A percentile compares a stretch with the other conserved stretches of the same genome.
Evolutionary conservation across 345 rosid species (phyloP).

Genomic region (Carallia brachiata): DNA sequence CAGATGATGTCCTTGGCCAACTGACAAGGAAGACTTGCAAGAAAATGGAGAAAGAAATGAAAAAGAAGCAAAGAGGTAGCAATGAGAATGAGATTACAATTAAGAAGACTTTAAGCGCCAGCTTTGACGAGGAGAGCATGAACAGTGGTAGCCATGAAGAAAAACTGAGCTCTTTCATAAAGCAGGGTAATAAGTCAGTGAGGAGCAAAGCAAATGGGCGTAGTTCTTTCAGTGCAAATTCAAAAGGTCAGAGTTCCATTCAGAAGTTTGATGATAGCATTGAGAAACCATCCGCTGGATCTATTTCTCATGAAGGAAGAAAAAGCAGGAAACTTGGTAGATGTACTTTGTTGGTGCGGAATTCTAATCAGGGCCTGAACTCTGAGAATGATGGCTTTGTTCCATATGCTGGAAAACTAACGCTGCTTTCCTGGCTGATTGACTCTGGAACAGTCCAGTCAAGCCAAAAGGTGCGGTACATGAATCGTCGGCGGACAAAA

Average conservation of each 20-base stretch:
- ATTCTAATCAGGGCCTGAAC: constrained; percentile 18
- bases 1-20: constrained; percentile 34
- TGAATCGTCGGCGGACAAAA: constrained; percentile 33
- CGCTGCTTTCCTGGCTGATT: constrained; percentile 33
- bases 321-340: constrained; percentile 69
- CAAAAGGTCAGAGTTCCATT: constrained; percentile 38
- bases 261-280: constrained; percentile 25
- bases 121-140: constrained; percentile 25
- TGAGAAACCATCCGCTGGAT: constrained; percentile 39
- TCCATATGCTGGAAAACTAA: constrained; percentile 29
- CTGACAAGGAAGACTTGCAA: constrained; percentile 31
- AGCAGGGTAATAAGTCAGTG: constrained; percentile 46
- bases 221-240: constrained; percentile 30
- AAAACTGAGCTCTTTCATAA: constrained; percentile 61
- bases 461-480: constrained; percentile 36
- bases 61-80: constrained; percentile 26
- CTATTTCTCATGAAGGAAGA: constrained; percentile 58
- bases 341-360: constrained; percentile 29
- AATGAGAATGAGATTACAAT: constrained; percentile 16
- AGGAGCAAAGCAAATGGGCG: constrained; percentile 44
- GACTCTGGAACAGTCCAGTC: constrained; percentile 32
- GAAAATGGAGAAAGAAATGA: constrained; percentile 37
- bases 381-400: constrained; percentile 30
- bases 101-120: constrained; percentile 19
- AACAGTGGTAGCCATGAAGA: constrained; percentile 58